phyloP scores from a whole-genome alignment of 169 alveolate genomes.

The Plasmodium inui region DNA sequence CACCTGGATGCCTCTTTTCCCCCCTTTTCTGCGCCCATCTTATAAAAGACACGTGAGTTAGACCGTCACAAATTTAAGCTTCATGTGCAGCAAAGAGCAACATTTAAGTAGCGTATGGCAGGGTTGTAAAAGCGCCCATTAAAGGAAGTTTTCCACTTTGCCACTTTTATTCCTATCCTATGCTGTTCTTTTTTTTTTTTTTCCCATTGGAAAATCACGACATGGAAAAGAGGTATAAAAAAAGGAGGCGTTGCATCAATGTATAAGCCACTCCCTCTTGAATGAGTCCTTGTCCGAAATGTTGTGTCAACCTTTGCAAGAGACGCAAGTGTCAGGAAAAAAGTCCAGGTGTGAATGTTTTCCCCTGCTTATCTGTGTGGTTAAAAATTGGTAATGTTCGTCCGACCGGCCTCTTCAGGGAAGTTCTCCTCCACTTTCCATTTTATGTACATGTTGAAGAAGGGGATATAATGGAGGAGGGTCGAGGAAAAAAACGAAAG shows the following conservation, averaged over 20 bases:
- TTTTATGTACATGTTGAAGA: not conserved
- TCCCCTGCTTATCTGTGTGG: not conserved
- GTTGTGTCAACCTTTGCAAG: not conserved
- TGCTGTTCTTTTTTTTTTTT: not conserved
- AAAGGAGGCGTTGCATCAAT: not conserved
- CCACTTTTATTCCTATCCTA: not conserved
- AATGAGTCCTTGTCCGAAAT: not conserved
- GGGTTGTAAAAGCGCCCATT: not conserved
- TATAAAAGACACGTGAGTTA: not conserved
- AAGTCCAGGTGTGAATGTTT: not conserved
- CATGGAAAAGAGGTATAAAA: not conserved
- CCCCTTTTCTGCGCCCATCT: not conserved
- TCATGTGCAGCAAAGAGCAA: not conserved
- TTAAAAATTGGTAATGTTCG: not conserved
- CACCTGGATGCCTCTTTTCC: not conserved
- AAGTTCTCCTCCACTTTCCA: not conserved
- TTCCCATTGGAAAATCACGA: not conserved
- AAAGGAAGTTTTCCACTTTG: not conserved
- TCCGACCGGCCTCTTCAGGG: not conserved
- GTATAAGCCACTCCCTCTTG: not conserved
- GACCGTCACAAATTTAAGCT: not conserved
- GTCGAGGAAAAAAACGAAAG: not conserved
- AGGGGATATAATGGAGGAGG: not conserved
- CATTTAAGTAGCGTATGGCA: not conserved
- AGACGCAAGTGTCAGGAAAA: not conserved